Percentiles rank a stretch among this genome's conserved stretches.
Evolutionary conservation across 2,329 filamentous ascomycete genomes (phyloP).

Genomic region (Erysiphe pulchra): DNA sequence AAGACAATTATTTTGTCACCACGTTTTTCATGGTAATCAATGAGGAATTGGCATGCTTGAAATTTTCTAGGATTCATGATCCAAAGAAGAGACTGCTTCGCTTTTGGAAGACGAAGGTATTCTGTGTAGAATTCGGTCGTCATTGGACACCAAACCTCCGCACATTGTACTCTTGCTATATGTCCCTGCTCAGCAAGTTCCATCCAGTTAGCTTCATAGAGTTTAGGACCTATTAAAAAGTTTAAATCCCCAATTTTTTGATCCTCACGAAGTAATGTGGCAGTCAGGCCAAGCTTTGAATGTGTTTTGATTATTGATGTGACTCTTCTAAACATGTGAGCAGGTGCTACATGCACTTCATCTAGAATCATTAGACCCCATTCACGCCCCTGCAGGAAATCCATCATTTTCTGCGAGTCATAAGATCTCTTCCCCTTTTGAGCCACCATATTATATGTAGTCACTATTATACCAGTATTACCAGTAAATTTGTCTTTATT

Average conservation of each 20-base stretch:
- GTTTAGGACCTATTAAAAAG: conserved; percentile 87
- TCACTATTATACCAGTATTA: conserved; percentile 87
- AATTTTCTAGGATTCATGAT: conserved; percentile 98
- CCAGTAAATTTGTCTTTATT: conserved; percentile 69
- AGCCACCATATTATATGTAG: conserved; percentile 98
- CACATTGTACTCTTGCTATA: conserved; percentile 91
- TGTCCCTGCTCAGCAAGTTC: conserved; percentile 90
- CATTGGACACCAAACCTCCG: conserved; percentile 98
- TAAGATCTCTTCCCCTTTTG: conserved; percentile 68
- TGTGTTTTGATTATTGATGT: conserved; percentile 85
- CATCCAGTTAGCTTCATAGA: conserved; percentile 99
- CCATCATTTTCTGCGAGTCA: conserved; percentile 93
- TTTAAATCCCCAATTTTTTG: conserved; percentile 97
- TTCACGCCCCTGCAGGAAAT: conserved; percentile 67
- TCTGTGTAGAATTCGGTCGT: conserved; percentile 94
- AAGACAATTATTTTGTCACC: conserved; percentile 98
- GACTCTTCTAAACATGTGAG: conserved; percentile 86
- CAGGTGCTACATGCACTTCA: conserved; percentile 93
- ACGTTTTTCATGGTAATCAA: conserved; percentile 83
- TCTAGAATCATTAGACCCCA: conserved; percentile 96
- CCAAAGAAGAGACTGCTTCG: conserved; percentile 47
- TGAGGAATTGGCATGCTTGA: conserved; percentile 92
- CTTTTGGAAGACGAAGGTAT: conserved; percentile 48
- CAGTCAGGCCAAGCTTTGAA: conserved; percentile 81
- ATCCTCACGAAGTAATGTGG: conserved; percentile 81